Evolutionary conservation across 768 basidiomycete genomes (phyloP).

Genomic region (Boletus speciosus): DNA sequence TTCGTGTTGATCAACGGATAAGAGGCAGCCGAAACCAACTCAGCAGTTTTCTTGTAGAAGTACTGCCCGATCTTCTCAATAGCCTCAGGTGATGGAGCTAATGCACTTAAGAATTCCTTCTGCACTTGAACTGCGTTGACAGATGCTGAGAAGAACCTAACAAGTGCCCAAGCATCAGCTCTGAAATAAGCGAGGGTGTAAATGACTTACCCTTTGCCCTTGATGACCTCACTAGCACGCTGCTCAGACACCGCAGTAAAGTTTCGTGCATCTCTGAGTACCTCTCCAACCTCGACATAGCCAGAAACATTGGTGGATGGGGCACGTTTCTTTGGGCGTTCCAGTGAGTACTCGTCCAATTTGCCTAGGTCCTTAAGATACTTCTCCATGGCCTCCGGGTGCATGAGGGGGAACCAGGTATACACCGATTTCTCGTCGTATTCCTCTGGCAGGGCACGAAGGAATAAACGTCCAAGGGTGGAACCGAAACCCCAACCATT

Average conservation of each 20-base stretch:
- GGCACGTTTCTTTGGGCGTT: constrained; percentile 40
- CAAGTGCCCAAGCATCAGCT: neutral
- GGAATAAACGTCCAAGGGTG: constrained; percentile 67
- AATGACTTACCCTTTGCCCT: constrained; percentile 53
- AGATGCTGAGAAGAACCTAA: constrained; percentile 64
- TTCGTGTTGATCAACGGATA: constrained; percentile 56
- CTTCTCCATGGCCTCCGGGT: constrained; percentile 62
- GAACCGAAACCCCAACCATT: constrained; percentile 68
- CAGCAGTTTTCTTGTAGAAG: constrained; percentile 63
- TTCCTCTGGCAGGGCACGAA: constrained; percentile 69
- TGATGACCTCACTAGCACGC: constrained; percentile 51
- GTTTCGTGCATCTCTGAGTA: constrained; percentile 43
- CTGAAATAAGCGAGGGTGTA: neutral
- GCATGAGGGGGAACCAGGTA: constrained; percentile 89
- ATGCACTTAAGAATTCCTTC: constrained; percentile 47
- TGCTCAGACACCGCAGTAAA: constrained; percentile 51
- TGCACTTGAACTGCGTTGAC: constrained; percentile 36
- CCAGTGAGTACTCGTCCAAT: constrained; percentile 51
- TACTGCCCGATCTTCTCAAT: constrained; percentile 51
- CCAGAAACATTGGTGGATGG: constrained; percentile 36
- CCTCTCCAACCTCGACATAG: constrained; percentile 50
- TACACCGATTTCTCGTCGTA: constrained; percentile 69
- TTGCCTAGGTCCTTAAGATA: constrained; percentile 56
- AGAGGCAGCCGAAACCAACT: constrained; percentile 52
- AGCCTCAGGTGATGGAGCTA: constrained; percentile 47